These are phyloP conservation scores for Saraca asoca DNA, from an alignment of 331 rosid species.

Conservation along the genomic window DNA sequence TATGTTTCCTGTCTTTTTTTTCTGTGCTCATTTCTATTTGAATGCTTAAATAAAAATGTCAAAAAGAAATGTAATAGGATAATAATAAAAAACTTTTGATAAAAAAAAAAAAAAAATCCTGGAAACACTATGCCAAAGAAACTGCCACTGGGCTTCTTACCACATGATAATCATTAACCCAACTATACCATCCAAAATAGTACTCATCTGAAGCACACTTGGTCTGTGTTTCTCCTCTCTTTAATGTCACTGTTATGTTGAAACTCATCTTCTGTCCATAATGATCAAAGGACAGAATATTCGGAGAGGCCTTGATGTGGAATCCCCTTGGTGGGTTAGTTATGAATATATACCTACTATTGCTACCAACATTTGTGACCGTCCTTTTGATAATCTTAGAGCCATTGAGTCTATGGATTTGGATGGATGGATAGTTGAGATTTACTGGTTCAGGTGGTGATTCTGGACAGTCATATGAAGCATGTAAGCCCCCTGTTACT, in stretches of 20 bases:
- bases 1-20: no score
- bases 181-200: conserved; percentile 79
- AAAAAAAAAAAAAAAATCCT: no score
- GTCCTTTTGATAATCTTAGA: conserved; percentile 51
- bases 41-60: conserved; percentile 8
- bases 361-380: conserved; percentile 77
- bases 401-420: conserved; percentile 58
- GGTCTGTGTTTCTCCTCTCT: conserved; percentile 16
- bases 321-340: conserved; percentile 56
- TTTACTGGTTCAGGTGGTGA: conserved; percentile 40
- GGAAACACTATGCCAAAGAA: conserved; percentile 43
- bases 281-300: conserved; percentile 49
- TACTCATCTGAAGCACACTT: conserved; percentile 41
- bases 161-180: conserved; percentile 47
- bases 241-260: conserved; percentile 56
- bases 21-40: background rate
- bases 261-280: conserved; percentile 65
- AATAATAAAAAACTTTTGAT: background rate
- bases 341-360: conserved; percentile 57
- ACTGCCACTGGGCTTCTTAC: conserved; percentile 84
- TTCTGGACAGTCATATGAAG: conserved; percentile 54
- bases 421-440: conserved; percentile 88
- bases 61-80: background rate
- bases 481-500: conserved; percentile 31
- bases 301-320: conserved; percentile 59